Conservation (phyloP, 1,284 basidiomycete species). For the Exobasidium rhododendri region DNA sequence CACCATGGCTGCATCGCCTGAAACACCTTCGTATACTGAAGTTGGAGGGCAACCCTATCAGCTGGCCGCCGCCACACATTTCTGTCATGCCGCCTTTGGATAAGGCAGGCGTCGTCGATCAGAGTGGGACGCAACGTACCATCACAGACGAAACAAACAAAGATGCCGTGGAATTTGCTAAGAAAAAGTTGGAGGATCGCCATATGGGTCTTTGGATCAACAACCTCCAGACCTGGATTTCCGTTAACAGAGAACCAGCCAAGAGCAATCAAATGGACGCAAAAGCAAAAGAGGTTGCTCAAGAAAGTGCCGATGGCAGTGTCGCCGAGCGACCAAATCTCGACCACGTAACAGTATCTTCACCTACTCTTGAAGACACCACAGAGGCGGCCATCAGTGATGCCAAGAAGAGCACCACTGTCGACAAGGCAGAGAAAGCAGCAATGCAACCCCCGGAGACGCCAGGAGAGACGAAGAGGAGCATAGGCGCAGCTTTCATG, state of each 20-base stretch:
- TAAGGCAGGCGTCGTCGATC: constrained; percentile 3
- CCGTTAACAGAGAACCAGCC: constrained; percentile 9
- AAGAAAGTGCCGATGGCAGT: not conserved
- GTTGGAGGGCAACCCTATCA: constrained; percentile 76
- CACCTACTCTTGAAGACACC: not conserved
- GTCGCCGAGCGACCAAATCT: not conserved
- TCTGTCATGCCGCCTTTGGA: constrained; percentile 35
- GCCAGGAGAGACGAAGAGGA: not conserved
- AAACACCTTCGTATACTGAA: constrained; percentile 74
- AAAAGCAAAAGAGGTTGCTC: not conserved
- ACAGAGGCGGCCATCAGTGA: not conserved
- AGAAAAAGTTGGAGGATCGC: constrained; percentile 33
- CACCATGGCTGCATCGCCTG: constrained; percentile 74
- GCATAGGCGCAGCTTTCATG: constrained; percentile 1
- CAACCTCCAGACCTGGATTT: constrained; percentile 40
- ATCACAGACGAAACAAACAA: constrained; percentile 55
- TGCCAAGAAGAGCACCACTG: not conserved
- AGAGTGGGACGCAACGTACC: constrained; percentile 11
- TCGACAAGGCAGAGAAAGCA: not conserved
- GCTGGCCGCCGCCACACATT: constrained; percentile 68
- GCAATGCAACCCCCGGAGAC: not conserved
- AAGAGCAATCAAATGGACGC: not conserved
- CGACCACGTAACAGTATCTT: not conserved
- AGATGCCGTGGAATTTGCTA: constrained; percentile 44
- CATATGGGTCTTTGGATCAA: constrained; percentile 44